Base-by-base conservation (phyloP, 495 filamentous ascomycete genomes). In the Bacidia rubella region DNA sequence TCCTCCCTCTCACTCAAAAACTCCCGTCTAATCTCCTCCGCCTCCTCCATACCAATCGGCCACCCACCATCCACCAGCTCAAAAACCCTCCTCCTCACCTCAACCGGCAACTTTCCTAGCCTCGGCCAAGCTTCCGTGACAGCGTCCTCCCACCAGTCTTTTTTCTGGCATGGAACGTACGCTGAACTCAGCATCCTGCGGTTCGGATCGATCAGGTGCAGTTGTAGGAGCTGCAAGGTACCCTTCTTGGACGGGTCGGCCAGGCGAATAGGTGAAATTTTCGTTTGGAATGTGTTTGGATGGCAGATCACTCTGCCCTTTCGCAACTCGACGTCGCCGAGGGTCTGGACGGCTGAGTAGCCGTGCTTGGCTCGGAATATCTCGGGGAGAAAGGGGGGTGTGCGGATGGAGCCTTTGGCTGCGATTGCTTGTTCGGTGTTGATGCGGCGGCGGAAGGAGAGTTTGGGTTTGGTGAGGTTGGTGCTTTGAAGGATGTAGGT, bases 201-300 rank as follows among this genome's bases (percentile, higher is more conserved):
- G 25, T 70, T 63, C 0, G 79, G 79, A 56, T 81, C 76, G 12
- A 82, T 65, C 3, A 83, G 66, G 58, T 69, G 77, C 19, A 82
- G 63, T 0, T 64, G 68, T 1, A 81, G 41, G 40, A 73, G 65
- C n/a, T 70, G 66, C 1, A 60, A 54, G 32, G 71, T 65, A 5
- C 78, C 78, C 0, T 68, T 65, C 59, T 73, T 76, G 4, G 68
- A 68, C 11, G 51, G 56, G 54, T 81, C 77, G 9, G 52, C 59
- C 0, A 82, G 68, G 11, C 54, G 51, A 57, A 77, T 75, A 0
- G 62, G 57, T 2, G 63, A 63, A 2, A 75, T 64, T 9, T 65
- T 64, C 51, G 79, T 76, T 41, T 81, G 78, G 10, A 72, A 49
- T 2, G 59, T 65, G 53, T 66, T 70, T 2, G 69, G 68, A 43